Conservation (phyloP, 305 asterid genomes). For the Rubia tinctorum region DNA sequence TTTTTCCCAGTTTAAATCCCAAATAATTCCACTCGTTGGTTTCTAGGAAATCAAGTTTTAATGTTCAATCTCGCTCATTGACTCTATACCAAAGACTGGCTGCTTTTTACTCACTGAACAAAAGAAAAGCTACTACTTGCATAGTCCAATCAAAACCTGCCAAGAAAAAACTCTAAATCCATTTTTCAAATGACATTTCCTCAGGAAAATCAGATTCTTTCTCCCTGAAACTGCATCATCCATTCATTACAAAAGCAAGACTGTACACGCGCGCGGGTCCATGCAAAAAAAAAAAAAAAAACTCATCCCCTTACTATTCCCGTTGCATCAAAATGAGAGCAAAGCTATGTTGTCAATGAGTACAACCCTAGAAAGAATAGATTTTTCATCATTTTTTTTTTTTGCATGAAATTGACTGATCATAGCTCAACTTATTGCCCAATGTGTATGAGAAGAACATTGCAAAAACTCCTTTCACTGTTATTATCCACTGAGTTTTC, state of each 20-base stretch:
- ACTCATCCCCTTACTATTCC: not conserved
- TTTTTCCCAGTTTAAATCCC: not conserved
- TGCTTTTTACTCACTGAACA: not conserved
- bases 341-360: not conserved
- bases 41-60: not conserved
- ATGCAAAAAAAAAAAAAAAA: constrained; percentile 7
- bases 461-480: not conserved
- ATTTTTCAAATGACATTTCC: constrained; percentile 14
- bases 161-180: not conserved
- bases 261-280: too few relatives aligned
- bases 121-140: not conserved
- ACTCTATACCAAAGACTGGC: constrained; percentile 2
- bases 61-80: constrained; percentile 20
- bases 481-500: not conserved
- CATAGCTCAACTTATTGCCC: constrained; percentile 7
- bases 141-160: constrained; percentile 5
- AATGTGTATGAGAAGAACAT: not conserved
- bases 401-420: constrained; percentile 18
- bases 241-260: not conserved
- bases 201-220: constrained; percentile 5
- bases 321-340: constrained; percentile 17
- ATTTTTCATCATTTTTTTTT: not conserved
- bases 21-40: not conserved
- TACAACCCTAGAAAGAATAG: constrained; percentile 19
- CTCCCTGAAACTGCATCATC: not conserved